A percentile compares a stretch with the other conserved stretches of the same genome.
Conservation (phyloP, 768 basidiomycete genomes). For the Trametes elegans region DNA sequence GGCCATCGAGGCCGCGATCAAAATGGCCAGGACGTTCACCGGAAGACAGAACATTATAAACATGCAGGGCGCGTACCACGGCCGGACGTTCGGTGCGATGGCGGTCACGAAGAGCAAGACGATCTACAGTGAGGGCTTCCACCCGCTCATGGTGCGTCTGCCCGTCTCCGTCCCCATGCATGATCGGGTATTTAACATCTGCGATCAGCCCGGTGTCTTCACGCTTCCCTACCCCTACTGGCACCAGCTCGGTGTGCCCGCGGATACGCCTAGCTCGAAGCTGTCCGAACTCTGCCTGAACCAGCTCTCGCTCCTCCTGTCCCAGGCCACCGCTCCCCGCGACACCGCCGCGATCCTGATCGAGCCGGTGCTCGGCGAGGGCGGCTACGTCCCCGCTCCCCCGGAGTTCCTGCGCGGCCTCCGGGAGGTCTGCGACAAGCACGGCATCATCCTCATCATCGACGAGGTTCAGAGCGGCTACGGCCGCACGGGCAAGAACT, state of each 20-base stretch:
- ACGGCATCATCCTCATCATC: conserved; percentile 80
- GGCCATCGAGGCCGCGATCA: conserved; percentile 86
- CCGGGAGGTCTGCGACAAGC: conserved; percentile 79
- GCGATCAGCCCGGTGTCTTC: conserved; percentile 76
- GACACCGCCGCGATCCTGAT: conserved; percentile 94
- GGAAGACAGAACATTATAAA: conserved; percentile 84
- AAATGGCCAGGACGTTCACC: conserved; percentile 79
- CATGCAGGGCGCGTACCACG: conserved; percentile 94
- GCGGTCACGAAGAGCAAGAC: conserved; percentile 94
- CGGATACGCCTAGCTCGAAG: conserved; percentile 51
- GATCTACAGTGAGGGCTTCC: conserved; percentile 74
- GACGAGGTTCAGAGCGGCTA: conserved; percentile 93
- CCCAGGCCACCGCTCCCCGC: conserved; percentile 75
- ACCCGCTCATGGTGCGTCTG: conserved; percentile 75
- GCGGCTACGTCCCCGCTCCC: conserved; percentile 91
- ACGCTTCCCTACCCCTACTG: conserved; percentile 87
- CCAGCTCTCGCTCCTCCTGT: conserved; percentile 76
- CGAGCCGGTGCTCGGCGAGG: conserved; percentile 93
- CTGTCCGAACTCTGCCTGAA: conserved; percentile 66
- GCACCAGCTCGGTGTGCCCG: conserved; percentile 73
- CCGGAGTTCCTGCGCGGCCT: conserved; percentile 76
- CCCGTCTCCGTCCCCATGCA: neutral
- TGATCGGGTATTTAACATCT: neutral
- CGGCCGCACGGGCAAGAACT: conserved; percentile 81
- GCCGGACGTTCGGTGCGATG: conserved; percentile 91